A percentile compares a stretch with the other conserved stretches of the same genome.
Evolutionary conservation across 768 basidiomycete species (phyloP).

Genomic region (Rhodosporidiobolus sp.): DNA sequence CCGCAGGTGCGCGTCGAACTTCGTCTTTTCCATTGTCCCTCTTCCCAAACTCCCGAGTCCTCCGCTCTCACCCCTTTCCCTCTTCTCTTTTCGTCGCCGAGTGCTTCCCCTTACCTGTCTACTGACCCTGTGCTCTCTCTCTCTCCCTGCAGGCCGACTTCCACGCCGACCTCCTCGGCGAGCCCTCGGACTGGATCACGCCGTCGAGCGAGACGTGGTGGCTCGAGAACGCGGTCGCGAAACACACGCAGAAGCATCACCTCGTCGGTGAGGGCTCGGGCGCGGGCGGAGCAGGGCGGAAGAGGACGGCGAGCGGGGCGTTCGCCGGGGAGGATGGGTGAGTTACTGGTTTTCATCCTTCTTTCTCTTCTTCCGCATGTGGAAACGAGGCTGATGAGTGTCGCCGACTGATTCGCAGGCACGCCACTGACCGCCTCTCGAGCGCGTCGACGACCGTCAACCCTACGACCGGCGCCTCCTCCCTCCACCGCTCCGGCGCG

Average conservation of each 20-base stretch:
- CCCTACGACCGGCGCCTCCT: not conserved
- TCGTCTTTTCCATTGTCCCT: too few species aligned
- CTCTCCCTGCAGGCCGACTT: slow-evolving; percentile 9
- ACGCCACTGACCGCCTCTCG: slow-evolving; percentile 10
- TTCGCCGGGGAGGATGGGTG: not conserved
- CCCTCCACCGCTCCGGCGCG: slow-evolving; percentile 4
- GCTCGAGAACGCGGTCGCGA: slow-evolving; percentile 21
- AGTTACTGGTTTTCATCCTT: not conserved
- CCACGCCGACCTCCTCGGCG: slow-evolving; percentile 1
- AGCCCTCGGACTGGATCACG: slow-evolving; percentile 21
- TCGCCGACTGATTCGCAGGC: not conserved
- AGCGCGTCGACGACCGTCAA: not conserved
- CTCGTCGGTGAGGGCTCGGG: not conserved
- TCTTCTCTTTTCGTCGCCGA: not conserved
- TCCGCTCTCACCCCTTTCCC: too few species aligned
- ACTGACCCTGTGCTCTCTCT: too few species aligned
- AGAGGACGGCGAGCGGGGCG: not conserved
- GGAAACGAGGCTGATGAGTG: too few species aligned
- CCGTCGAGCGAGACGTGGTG: slow-evolving; percentile 29
- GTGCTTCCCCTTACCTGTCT: not conserved
- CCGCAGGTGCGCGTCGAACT: slow-evolving; percentile 28
- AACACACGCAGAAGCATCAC: not conserved
- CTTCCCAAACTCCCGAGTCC: too few species aligned
- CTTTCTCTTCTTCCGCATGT: slow-evolving; percentile 1
- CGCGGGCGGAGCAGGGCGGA: not conserved